phyloP scores from a whole-genome alignment of 768 basidiomycete species.

The Boletus patriciae region DNA sequence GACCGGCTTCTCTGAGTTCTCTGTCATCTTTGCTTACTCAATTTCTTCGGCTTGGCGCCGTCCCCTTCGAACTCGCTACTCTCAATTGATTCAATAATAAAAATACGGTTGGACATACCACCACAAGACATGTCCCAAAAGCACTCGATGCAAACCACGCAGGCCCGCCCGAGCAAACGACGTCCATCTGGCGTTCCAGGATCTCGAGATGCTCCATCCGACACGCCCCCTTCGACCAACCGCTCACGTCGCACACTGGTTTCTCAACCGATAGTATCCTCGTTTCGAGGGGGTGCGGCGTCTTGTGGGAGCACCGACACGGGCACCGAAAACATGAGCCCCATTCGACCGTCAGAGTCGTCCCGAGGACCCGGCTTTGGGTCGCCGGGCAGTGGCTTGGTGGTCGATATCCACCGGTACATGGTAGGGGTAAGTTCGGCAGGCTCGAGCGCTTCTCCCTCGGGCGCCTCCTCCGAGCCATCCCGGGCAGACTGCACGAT shows the following conservation, averaged over 20 bases:
- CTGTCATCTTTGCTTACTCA: too few species aligned
- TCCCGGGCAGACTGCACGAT: slow-evolving; percentile 28
- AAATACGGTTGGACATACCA: background rate
- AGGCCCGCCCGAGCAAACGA: too few species aligned
- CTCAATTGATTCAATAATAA: background rate
- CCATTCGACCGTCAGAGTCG: slow-evolving; percentile 42
- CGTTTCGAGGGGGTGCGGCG: slow-evolving; percentile 6
- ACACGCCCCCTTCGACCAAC: slow-evolving; percentile 58
- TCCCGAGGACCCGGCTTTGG: slow-evolving; percentile 4
- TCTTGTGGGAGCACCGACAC: slow-evolving; percentile 32
- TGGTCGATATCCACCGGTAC: too few species aligned
- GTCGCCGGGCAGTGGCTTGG: slow-evolving; percentile 29
- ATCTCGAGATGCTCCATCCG: slow-evolving; percentile 64
- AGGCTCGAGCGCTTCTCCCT: slow-evolving; percentile 43
- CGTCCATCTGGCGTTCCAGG: slow-evolving; percentile 43
- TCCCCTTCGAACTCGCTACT: too few species aligned
- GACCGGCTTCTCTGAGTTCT: too few species aligned
- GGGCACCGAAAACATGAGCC: slow-evolving; percentile 58
- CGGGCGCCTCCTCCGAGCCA: slow-evolving; percentile 34
- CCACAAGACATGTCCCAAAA: background rate
- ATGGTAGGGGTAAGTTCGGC: slow-evolving; percentile 48
- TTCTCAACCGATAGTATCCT: slow-evolving; percentile 51
- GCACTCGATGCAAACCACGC: too few species aligned
- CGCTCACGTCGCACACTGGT: slow-evolving; percentile 54
- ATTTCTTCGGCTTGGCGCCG: too few species aligned